Conservation (phyloP, 148 eudicot genomes). For the Gaultheria prostrata region DNA sequence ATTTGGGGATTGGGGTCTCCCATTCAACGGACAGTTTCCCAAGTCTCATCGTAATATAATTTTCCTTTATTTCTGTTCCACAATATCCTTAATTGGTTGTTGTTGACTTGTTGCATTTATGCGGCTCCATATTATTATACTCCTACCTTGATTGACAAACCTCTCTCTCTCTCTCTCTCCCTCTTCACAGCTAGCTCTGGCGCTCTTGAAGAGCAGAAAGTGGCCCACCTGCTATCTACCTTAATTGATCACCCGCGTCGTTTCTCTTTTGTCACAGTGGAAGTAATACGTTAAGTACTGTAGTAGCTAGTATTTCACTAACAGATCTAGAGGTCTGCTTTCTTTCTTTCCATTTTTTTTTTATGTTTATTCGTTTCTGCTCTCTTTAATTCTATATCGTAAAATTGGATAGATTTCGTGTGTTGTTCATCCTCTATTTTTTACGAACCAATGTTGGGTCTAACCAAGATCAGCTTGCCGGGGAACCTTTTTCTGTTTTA, state of each 20-base stretch:
- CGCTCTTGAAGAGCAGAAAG: slow-evolving; percentile 2
- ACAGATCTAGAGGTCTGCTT: not conserved
- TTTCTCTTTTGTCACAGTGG: slow-evolving; percentile 3
- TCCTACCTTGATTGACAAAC: too few species aligned
- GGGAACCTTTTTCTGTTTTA: not conserved
- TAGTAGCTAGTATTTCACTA: not conserved
- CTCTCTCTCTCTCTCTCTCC: slow-evolving; percentile 13
- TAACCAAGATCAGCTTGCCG: not conserved
- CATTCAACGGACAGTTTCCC: slow-evolving; percentile 42
- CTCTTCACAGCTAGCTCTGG: not conserved
- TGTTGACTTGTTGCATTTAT: not conserved
- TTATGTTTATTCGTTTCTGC: not conserved
- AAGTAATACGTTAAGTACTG: not conserved
- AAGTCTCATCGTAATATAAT: slow-evolving; percentile 2
- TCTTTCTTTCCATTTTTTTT: not conserved
- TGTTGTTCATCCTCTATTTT: not conserved
- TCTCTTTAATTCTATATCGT: not conserved
- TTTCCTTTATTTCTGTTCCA: slow-evolving; percentile 23
- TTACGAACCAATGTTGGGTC: not conserved
- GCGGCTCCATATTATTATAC: not conserved
- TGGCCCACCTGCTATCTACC: slow-evolving; percentile 9
- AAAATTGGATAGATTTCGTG: not conserved
- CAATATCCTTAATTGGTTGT: slow-evolving; percentile 2
- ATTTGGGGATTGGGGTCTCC: slow-evolving; percentile 31
- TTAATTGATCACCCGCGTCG: not conserved